A percentile compares a stretch with the other conserved stretches of the same genome.
phyloP scores from a whole-genome alignment of 2,329 filamentous ascomycete genomes.

The Trichoderma aggressivum region DNA sequence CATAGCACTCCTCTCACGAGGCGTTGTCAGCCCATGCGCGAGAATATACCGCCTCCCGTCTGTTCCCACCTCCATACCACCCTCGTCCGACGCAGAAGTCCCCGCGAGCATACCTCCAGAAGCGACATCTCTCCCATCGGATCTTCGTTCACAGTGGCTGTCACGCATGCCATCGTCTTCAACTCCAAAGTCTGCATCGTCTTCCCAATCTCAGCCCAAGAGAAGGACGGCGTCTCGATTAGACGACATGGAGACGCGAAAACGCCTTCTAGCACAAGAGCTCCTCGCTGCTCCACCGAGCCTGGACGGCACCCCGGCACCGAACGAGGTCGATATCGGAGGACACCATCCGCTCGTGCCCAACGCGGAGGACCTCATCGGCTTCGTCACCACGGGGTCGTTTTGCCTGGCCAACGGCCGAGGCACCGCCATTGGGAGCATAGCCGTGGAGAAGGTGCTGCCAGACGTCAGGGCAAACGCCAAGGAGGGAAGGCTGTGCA shows the following conservation, averaged over 20 bases:
- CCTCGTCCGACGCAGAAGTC: constrained; percentile 41
- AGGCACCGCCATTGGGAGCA: constrained; percentile 70
- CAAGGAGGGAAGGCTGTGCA: constrained; percentile 59
- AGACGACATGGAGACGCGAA: constrained; percentile 37
- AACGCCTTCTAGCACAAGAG: constrained; percentile 45
- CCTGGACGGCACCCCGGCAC: constrained; percentile 26
- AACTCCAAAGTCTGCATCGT: background rate
- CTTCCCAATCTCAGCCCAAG: background rate
- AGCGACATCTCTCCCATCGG: constrained; percentile 35
- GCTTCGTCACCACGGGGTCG: constrained; percentile 84
- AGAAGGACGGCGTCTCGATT: background rate
- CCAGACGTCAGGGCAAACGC: constrained; percentile 30
- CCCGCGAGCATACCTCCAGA: constrained; percentile 42
- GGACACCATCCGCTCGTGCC: constrained; percentile 69
- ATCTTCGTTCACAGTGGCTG: constrained; percentile 70
- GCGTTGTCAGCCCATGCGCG: constrained; percentile 67
- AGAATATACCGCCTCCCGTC: constrained; percentile 80
- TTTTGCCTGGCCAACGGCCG: constrained; percentile 75
- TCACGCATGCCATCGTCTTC: constrained; percentile 42
- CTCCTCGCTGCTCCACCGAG: constrained; percentile 40
- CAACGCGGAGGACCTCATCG: constrained; percentile 70
- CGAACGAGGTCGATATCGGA: constrained; percentile 40
- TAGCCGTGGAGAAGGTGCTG: constrained; percentile 59
- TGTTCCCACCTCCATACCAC: constrained; percentile 20
- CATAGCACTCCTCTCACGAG: constrained; percentile 65